Base-by-base conservation (phyloP, 2,329 filamentous ascomycete species). In the Cladophialophora chaetospira region DNA sequence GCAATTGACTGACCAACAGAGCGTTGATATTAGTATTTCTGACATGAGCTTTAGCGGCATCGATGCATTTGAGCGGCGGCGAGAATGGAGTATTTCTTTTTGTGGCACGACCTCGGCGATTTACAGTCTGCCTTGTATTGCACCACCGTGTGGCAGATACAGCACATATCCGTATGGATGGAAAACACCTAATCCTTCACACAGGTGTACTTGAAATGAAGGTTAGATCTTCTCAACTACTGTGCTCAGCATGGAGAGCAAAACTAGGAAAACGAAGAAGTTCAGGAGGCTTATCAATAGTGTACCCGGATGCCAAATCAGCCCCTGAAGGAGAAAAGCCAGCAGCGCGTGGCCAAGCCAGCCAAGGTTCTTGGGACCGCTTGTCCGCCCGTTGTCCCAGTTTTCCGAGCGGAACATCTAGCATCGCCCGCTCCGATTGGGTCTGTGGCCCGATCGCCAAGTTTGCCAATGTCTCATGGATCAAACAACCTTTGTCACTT, bases 31-130 rank as follows among this genome's bases (percentile, higher is more conserved):
- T 31, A 33, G 6, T 26, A 9, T 44, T 28, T 13, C 11, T 23
- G 13, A 45, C 21, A 42, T n/a, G n/a, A 38, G 35, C 43, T 54
- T 29, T 50, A 10, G 21, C 17, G 15, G 26, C 6, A 35, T 52
- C 38, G 42, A 26, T 43, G 42, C 40, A 55, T 54, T 58, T 53
- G 53, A 60, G 57, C 57, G 28, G 49, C 19, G 57, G 57, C 53
- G 57, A 49, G 45, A 40, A 33, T 17, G 57, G 57, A 43, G 38
- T 49, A 23, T 25, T 51, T 5, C n/a, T n/a, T n/a, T n/a, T n/a
- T n/a, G n/a, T n/a, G n/a, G n/a, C n/a, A n/a, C n/a, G n/a, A n/a
- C n/a, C n/a, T n/a, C n/a, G n/a, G n/a, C n/a, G n/a, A n/a, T n/a
- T n/a, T n/a, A n/a, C n/a, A n/a, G n/a, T n/a, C n/a, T n/a, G n/a